phyloP scores from a whole-genome alignment of 768 basidiomycete genomes.

The Albatrellus ellisii region DNA sequence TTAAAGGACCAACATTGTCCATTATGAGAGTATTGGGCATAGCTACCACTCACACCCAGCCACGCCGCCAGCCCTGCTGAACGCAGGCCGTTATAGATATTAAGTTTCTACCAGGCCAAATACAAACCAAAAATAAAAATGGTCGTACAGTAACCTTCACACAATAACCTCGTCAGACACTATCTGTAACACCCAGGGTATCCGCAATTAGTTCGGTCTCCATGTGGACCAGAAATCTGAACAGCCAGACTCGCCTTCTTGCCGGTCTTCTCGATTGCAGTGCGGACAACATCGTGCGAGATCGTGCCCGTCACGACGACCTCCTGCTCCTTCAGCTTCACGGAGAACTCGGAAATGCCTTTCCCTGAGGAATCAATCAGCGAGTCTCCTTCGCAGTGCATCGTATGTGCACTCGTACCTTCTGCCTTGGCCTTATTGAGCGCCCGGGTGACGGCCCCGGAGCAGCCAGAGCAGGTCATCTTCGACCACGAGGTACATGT shows the following conservation, averaged over 20 bases:
- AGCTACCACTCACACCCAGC: too few relatives aligned
- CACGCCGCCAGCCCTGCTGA: too few relatives aligned
- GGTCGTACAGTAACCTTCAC: neutral
- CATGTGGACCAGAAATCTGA: neutral
- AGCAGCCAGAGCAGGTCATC: conserved; percentile 87
- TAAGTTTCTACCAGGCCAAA: too few relatives aligned
- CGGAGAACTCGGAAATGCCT: conserved; percentile 43
- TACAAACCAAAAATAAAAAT: too few relatives aligned
- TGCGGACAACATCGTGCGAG: conserved; percentile 50
- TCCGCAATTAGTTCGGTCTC: neutral
- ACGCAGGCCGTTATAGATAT: too few relatives aligned
- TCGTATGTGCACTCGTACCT: too few relatives aligned
- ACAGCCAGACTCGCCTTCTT: conserved; percentile 50
- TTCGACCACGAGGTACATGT: conserved; percentile 18
- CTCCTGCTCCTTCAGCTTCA: conserved; percentile 56
- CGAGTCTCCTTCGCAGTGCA: too few relatives aligned
- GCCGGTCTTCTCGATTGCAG: conserved; percentile 82
- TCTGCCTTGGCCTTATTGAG: conserved; percentile 65
- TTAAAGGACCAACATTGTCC: too few relatives aligned
- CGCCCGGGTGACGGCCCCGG: conserved; percentile 66
- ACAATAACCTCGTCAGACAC: conserved; percentile 2
- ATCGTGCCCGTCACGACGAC: conserved; percentile 54
- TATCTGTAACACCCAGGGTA: conserved; percentile 2
- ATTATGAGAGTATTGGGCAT: too few relatives aligned
- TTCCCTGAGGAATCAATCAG: neutral